Conservation (phyloP, 192 early-diverging fungal species). For the Phycomyces blakesleeanus region DNA sequence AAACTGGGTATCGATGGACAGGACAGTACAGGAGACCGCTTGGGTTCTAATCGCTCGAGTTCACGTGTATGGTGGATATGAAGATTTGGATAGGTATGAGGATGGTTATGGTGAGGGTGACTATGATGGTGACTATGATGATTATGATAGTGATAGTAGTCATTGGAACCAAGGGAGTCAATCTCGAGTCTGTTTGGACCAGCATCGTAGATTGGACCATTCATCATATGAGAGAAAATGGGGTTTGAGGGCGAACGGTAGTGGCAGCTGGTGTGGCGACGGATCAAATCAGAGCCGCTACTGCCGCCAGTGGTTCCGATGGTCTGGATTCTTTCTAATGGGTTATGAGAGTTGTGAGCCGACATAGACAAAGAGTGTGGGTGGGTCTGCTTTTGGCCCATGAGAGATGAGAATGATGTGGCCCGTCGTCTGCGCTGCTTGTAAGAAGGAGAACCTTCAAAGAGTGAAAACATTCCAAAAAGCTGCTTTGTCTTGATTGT, state of each 20-base stretch:
- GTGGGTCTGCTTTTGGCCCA: background rate
- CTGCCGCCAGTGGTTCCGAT: too few relatives aligned
- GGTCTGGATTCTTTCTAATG: background rate
- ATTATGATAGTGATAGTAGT: too few relatives aligned
- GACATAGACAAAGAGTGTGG: too few relatives aligned
- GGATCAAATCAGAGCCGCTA: conserved; percentile 22
- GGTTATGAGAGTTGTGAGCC: background rate
- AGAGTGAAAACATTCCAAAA: conserved; percentile 56
- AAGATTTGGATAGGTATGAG: too few relatives aligned
- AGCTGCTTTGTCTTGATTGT: conserved; percentile 20
- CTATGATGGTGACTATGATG: too few relatives aligned
- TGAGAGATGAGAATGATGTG: conserved; percentile 21
- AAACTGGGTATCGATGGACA: conserved; percentile 3
- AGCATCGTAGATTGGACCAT: background rate
- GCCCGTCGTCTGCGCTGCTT: conserved; percentile 64
- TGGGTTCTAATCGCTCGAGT: background rate
- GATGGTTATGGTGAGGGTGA: too few relatives aligned
- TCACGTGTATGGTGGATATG: too few relatives aligned
- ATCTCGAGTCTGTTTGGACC: background rate
- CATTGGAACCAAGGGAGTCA: background rate
- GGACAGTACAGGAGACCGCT: background rate
- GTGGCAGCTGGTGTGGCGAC: conserved; percentile 28
- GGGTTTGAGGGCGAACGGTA: conserved; percentile 18
- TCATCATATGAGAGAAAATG: background rate
- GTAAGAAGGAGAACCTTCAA: conserved; percentile 70